Base-by-base conservation (phyloP, 2,329 filamentous ascomycete genomes). In the Teratosphaeria zuluensis region DNA sequence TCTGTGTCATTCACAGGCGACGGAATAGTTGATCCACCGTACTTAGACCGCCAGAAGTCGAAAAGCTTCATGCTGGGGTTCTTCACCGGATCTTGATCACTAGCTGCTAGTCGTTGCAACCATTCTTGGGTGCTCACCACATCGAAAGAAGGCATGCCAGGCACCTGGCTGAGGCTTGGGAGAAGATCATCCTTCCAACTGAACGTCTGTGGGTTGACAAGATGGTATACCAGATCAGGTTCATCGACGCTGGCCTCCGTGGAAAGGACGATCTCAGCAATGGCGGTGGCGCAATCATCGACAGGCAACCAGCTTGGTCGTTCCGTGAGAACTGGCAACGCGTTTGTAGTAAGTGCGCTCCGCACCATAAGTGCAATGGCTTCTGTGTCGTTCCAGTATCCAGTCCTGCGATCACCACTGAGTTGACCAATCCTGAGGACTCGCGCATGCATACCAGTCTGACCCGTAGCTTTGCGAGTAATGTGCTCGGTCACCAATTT, bases 301-400 rank as follows among this genome's bases (percentile, higher is more conserved):
- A 77, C 70, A 0, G 77, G 77, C 1, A 80, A 60, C 77, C 77
- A 80, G 4, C 66, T 63, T 19, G 74, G 63, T 1, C 65, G 38
- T 1, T 73, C 74, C 3, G 80, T 62, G 5, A 66, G 62, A 2
- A 69, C 64, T 0, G 78, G 77, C 0, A 80, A 51, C 3, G 65
- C 66, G 0, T 72, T 69, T 0, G 77, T 62, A 8, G 73, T 66
- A 4, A 70, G 62, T 0, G 75, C 76, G 56, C 73, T 76, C 3
- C 72, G 59, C 4, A 79, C 64, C 28, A 80, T 69, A 63, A 70
- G 74, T 1, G 76, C 72, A 4, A 78, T 69, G 65, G 75, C 78
- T 64, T 79, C 77, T 3, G 68, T 65, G 3, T 66, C 66, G 52
- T 75, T 77, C 76, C 76, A 78, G 2, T 69, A 42, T 9, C 62